Evolutionary conservation across 148 eudicot species (phyloP), one percentile per base, ranked within the genome.

Genomic region (Silene conica): DNA sequence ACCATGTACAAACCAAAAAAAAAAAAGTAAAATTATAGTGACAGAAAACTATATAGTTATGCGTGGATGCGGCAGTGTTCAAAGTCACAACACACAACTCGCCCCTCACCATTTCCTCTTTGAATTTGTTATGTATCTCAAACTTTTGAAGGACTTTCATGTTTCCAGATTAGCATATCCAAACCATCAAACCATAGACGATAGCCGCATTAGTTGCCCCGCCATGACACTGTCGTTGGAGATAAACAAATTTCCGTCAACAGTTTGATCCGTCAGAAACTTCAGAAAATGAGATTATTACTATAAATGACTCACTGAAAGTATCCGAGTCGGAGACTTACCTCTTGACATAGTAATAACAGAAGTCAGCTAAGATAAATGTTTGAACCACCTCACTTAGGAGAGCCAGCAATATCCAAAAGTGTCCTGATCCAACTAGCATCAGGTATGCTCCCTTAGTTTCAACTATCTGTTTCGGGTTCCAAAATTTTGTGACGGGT

Each of bases 271-370:
- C 18, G 12, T 26, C 54, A 34, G 1, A 4, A 71, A 14, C 14
- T 48, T 34, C 6, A 5, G 5, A 34, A 3, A 5, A 34, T 5
- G 41, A 34, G 41, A 34, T 34, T 34, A 16, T 7, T 26, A 3
- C 38, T 31, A 31, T 5, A 13, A 13, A 21, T 22, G 2, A 13
- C 16, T 26, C 20, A 66, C 9, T 57, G 7, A 18, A 21, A 6
- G 21, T 10, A 2, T 48, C 54, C 2, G 54, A 65, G 74, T 52
- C 11, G 0, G 65, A 12, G 20, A 54, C 1, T 73, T 73, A 90
- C 96, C 98, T 89, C 74, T 89, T 93, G 76, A 89, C 72, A 59
- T 93, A 93, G 77, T 89, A 93, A 77, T 89, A 91, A 66, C 98
- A 90, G 65, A 93, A 93, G 74, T 93, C 98, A 0, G 98, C 94